These are phyloP conservation scores for Candida vaughaniae DNA, from an alignment of 805 yeast genomes.

Conservation along the genomic window DNA sequence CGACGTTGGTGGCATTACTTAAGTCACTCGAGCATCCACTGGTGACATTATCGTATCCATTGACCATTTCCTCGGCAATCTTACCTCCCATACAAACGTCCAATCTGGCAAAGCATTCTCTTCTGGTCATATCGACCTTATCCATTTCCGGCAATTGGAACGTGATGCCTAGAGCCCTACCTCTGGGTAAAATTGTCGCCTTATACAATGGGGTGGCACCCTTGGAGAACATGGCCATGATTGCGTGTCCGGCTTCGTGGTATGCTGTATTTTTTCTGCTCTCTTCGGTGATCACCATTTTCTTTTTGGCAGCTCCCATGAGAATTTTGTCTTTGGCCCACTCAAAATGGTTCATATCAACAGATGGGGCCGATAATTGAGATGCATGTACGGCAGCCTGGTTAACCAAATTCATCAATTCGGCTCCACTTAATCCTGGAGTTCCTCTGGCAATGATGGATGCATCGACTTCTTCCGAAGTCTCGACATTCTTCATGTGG, in stretches of 20 bases:
- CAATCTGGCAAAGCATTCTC: slow-evolving; percentile 84
- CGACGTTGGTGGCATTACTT: slow-evolving; percentile 84
- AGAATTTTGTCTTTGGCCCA: slow-evolving; percentile 99
- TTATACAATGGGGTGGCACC: slow-evolving; percentile 96
- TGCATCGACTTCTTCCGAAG: slow-evolving; percentile 83
- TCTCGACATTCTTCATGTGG: slow-evolving; percentile 88
- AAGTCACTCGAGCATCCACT: slow-evolving; percentile 94
- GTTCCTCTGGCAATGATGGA: slow-evolving; percentile 93
- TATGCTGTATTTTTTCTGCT: slow-evolving; percentile 91
- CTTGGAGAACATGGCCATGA: slow-evolving; percentile 91
- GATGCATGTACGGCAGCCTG: slow-evolving; percentile 98
- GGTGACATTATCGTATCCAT: slow-evolving; percentile 90
- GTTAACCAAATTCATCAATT: slow-evolving; percentile 89
- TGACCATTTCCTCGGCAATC: slow-evolving; percentile 90
- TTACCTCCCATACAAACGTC: slow-evolving; percentile 99
- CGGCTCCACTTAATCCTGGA: slow-evolving; percentile 98
- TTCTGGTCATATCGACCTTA: slow-evolving; percentile 87
- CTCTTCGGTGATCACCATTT: slow-evolving; percentile 97
- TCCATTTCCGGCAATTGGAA: slow-evolving; percentile 98
- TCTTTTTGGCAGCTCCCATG: slow-evolving; percentile 96
- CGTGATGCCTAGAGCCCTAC: slow-evolving; percentile 94
- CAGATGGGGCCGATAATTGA: slow-evolving; percentile 85
- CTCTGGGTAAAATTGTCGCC: slow-evolving; percentile 96
- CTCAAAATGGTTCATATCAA: slow-evolving; percentile 88
- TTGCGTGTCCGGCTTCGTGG: slow-evolving; percentile 99